Evolutionary conservation across 2,329 filamentous ascomycete genomes (phyloP).

Genomic region (Aspergillus puulaauensis): DNA sequence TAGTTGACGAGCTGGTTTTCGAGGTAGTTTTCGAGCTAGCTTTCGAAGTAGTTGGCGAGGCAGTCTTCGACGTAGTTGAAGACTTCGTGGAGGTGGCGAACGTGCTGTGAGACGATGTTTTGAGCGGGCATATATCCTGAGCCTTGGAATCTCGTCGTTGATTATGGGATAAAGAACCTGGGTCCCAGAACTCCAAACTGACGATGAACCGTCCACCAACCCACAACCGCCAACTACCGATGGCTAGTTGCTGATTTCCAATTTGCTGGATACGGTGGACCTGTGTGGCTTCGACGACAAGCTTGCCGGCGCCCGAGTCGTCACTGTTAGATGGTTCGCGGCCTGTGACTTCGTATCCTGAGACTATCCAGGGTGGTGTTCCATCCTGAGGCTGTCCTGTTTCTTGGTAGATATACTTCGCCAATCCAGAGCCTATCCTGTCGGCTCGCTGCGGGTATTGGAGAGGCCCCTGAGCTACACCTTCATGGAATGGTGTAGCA

Average conservation of each 20-base stretch:
- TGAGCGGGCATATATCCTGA: background rate
- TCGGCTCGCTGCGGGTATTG: background rate
- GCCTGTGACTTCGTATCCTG: background rate
- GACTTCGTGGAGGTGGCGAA: background rate
- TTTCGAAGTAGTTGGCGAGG: background rate
- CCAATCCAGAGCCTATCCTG: background rate
- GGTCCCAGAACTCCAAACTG: background rate
- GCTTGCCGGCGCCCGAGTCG: background rate
- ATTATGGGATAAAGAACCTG: too few species aligned
- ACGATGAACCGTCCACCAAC: background rate
- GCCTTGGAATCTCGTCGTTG: background rate
- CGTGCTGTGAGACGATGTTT: background rate
- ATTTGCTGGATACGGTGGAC: background rate
- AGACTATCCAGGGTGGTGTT: background rate
- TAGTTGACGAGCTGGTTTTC: too few species aligned
- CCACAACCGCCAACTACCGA: constrained; percentile 1
- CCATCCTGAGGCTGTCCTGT: background rate
- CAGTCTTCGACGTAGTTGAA: background rate
- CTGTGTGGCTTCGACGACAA: background rate
- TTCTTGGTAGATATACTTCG: background rate
- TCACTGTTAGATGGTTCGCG: background rate
- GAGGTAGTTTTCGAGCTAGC: background rate
- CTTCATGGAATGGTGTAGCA: background rate
- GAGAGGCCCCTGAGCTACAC: background rate
- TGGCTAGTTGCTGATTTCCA: background rate